A percentile compares a stretch with the other conserved stretches of the same genome.
phyloP scores from a whole-genome alignment of 2,329 filamentous ascomycete genomes.

The Aspergillus transmontanensis region DNA sequence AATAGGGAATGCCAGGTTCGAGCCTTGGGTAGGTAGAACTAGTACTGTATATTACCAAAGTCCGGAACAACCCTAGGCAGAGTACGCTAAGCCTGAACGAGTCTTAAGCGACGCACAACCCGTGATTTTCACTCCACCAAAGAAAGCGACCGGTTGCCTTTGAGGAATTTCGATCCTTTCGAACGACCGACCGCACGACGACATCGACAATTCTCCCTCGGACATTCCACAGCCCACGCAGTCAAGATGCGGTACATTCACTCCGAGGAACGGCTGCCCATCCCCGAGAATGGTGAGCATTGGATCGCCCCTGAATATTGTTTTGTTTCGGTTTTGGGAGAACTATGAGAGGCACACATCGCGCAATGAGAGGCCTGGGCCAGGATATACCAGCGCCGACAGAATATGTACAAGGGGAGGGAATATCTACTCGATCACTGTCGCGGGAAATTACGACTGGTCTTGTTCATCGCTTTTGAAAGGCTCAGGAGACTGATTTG shows the following conservation, averaged over 20 bases:
- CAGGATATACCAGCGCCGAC: conserved; percentile 7
- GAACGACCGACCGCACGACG: conserved; percentile 38
- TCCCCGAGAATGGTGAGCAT: conserved; percentile 93
- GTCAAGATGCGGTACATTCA: conserved; percentile 99
- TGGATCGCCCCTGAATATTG: conserved; percentile 30
- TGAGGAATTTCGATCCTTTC: conserved; percentile 43
- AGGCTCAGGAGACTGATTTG: conserved; percentile 28
- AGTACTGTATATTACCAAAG: background rate
- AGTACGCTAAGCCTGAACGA: conserved; percentile 38
- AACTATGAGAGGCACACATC: conserved; percentile 5
- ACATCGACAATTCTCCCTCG: conserved; percentile 45
- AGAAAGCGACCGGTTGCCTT: conserved; percentile 28
- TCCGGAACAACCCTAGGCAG: conserved; percentile 34
- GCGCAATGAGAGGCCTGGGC: background rate
- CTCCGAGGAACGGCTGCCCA: conserved; percentile 90
- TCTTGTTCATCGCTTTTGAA: conserved; percentile 7
- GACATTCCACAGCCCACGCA: conserved; percentile 44
- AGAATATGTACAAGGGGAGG: conserved; percentile 14
- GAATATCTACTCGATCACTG: conserved; percentile 10
- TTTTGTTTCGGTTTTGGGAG: conserved; percentile 25
- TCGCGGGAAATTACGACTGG: conserved; percentile 5
- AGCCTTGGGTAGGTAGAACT: background rate
- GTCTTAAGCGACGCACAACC: conserved; percentile 49
- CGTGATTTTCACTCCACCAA: conserved; percentile 46
- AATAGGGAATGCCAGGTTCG: background rate